Percentiles rank a stretch among this genome's conserved stretches.
Conservation (phyloP, 164 flowering plant genomes). For the Nelumbo lutea region DNA sequence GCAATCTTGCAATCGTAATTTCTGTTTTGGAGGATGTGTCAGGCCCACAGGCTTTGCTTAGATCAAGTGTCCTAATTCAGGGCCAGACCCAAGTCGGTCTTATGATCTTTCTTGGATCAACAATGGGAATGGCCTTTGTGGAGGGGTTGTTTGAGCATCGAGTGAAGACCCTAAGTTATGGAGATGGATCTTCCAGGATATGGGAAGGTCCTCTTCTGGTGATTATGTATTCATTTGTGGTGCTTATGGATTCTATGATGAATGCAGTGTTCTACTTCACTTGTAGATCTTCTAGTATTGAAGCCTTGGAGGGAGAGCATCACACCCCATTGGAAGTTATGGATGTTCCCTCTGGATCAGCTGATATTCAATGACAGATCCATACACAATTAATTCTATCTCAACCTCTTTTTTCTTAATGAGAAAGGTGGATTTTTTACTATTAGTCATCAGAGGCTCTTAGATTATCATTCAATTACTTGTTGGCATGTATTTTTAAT, state of each 20-base stretch:
- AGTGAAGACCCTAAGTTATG: constrained; percentile 92
- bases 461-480: no score
- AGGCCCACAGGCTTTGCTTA: constrained; percentile 74
- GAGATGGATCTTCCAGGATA: constrained; percentile 94
- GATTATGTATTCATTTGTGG: constrained; percentile 84
- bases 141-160: constrained; percentile 96
- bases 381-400: not conserved
- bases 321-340: constrained; percentile 36
- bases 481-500: no score
- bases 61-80: constrained; percentile 54
- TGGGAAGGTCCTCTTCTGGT: constrained; percentile 99
- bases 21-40: constrained; percentile 86
- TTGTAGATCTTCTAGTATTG: constrained; percentile 64
- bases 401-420: constrained; percentile 2
- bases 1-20: constrained; percentile 70
- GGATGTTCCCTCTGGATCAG: constrained; percentile 20
- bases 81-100: constrained; percentile 98
- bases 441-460: no score
- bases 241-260: constrained; percentile 94
- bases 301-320: constrained; percentile 31
- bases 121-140: constrained; percentile 85
- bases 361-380: constrained; percentile 13
- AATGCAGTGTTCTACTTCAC: constrained; percentile 91
- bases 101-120: constrained; percentile 79
- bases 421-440: not conserved